phyloP scores from a whole-genome alignment of 2,329 filamentous ascomycete species.

The Ilyonectria destructans region DNA sequence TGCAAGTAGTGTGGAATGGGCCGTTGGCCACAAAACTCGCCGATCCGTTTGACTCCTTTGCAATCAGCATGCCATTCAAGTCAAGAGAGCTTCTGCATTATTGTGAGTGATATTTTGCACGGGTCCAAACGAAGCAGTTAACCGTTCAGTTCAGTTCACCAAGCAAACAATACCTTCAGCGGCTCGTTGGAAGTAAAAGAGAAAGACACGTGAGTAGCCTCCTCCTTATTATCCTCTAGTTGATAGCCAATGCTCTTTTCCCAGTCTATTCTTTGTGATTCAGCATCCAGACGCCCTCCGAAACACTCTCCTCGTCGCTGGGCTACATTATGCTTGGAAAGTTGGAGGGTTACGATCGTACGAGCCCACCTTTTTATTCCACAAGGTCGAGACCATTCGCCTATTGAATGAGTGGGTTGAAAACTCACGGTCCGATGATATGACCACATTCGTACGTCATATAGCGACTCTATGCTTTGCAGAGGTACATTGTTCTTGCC shows the following conservation, averaged over 20 bases:
- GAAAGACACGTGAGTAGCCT: slow-evolving; percentile 30
- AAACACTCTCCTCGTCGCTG: slow-evolving; percentile 41
- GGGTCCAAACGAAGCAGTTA: not conserved
- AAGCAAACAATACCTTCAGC: slow-evolving; percentile 31
- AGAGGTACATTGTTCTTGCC: slow-evolving; percentile 25
- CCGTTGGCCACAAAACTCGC: slow-evolving; percentile 24
- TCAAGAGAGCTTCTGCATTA: slow-evolving; percentile 46
- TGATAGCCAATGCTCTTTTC: not conserved
- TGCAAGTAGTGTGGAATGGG: not conserved
- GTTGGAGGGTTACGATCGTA: slow-evolving; percentile 37
- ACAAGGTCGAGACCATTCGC: slow-evolving; percentile 40
- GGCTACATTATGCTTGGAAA: slow-evolving; percentile 45
- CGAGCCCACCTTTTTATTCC: slow-evolving; percentile 42
- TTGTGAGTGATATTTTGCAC: slow-evolving; percentile 30
- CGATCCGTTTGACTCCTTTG: slow-evolving; percentile 41
- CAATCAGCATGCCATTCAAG: slow-evolving; percentile 43
- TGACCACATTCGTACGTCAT: slow-evolving; percentile 42
- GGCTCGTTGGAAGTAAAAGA: slow-evolving; percentile 20
- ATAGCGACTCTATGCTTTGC: slow-evolving; percentile 41
- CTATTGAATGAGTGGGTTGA: slow-evolving; percentile 41
- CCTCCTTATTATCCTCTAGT: not conserved
- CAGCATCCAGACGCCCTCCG: slow-evolving; percentile 42
- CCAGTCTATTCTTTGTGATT: slow-evolving; percentile 33
- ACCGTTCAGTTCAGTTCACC: slow-evolving; percentile 27
- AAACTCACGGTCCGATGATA: slow-evolving; percentile 10